Percentiles rank a stretch among this genome's conserved stretches.
Conservation (phyloP, 164 flowering plant species). For the Nymphaea thermarum region DNA sequence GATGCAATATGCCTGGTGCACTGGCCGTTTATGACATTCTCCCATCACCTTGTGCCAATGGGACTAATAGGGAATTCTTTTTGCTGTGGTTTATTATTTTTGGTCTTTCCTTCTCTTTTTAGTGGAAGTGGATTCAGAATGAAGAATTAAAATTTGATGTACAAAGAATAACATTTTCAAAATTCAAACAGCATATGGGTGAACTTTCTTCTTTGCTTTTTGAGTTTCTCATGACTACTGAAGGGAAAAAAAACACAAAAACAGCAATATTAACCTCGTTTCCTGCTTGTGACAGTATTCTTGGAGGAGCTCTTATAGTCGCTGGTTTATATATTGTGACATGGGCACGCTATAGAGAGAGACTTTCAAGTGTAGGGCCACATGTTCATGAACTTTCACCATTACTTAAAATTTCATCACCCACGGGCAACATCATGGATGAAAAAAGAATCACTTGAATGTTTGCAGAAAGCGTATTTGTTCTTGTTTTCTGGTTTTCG, state of each 20-base stretch:
- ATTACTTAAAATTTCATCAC: background rate
- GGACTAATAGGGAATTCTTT: too few species aligned
- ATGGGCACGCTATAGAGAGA: conserved; percentile 83
- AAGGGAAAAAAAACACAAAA: too few species aligned
- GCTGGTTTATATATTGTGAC: conserved; percentile 91
- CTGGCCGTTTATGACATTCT: too few species aligned
- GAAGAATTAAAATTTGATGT: too few species aligned
- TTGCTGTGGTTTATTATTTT: too few species aligned
- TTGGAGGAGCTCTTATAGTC: conserved; percentile 72
- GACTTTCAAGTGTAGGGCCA: conserved; percentile 14
- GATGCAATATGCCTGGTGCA: too few species aligned
- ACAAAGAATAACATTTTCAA: too few species aligned
- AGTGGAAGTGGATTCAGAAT: too few species aligned
- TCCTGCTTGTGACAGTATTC: conserved; percentile 31
- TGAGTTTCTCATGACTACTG: background rate
- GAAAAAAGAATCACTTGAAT: background rate
- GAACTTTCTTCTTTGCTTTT: background rate
- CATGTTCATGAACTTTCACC: background rate
- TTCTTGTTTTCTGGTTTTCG: background rate
- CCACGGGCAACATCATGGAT: background rate
- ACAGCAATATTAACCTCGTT: background rate
- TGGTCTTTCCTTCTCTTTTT: too few species aligned
- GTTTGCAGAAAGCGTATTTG: background rate
- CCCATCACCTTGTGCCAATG: too few species aligned
- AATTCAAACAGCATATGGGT: background rate